Conservation (phyloP, 768 basidiomycete species). For the Termitomyces sp. region DNA sequence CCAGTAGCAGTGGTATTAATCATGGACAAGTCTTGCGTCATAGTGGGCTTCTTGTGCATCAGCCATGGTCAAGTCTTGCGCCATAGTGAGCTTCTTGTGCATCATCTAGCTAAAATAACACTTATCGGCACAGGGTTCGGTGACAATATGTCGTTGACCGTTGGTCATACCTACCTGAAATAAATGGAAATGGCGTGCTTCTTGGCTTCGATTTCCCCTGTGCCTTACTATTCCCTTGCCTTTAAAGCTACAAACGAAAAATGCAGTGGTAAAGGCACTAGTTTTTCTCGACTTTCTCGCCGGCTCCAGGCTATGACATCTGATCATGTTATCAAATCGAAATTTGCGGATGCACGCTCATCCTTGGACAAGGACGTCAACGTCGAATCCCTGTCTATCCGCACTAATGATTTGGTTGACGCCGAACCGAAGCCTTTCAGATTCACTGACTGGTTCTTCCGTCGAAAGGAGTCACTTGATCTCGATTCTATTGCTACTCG, state of each 20-base stretch:
- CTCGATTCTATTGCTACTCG: constrained; percentile 41
- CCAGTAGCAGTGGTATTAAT: not conserved
- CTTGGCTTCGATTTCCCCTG: constrained; percentile 1
- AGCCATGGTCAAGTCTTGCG: constrained; percentile 11
- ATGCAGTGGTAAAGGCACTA: not conserved
- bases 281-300: not conserved
- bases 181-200: constrained; percentile 16
- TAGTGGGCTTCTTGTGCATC: constrained; percentile 13
- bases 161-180: not conserved
- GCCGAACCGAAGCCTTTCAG: constrained; percentile 30
- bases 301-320: not conserved
- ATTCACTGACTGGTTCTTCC: constrained; percentile 28
- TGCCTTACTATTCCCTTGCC: not conserved
- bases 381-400: constrained; percentile 14
- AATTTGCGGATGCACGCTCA: not conserved
- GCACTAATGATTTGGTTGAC: constrained; percentile 27
- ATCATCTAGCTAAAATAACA: constrained; percentile 2
- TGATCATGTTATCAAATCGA: not conserved
- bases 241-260: not conserved
- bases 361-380: not conserved
- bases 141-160: not conserved
- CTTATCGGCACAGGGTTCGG: not conserved
- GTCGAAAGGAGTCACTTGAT: constrained; percentile 20
- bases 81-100: constrained; percentile 16
- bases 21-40: constrained; percentile 14